Base-by-base conservation (phyloP, 345 rosid genomes). In the Eucalyptus marginata region DNA sequence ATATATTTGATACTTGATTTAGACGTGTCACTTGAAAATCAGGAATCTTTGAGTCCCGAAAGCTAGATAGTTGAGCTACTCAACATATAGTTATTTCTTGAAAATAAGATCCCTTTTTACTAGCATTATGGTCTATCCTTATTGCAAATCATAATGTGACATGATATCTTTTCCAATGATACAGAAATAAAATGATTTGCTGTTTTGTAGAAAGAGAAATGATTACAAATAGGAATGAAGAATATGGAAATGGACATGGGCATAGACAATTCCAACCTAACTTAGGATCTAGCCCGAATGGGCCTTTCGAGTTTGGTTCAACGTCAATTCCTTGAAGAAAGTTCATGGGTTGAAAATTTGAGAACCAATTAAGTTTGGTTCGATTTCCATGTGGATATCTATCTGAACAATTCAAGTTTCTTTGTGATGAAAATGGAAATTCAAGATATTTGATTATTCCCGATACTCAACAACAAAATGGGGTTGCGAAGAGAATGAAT, bases 401-500 rank as follows among this genome's bases (percentile, higher is more conserved):
- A 52, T 52, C 0, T 24, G 7, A 24, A 58, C 2, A 24, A 52
- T 52, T 52, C 4, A 18, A 52, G 24, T 52, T 52, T 52, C 10
- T 7, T 52, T 52, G 24, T 18, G 58, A 52, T 18, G 47, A 52
- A 52, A 52, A 52, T 52, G 58, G 10, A 52, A 52, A 7, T 52
- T 52, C 58, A 52, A 52, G 24, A 52, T 52, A 52, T 52, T 52
- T 52, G 58, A 52, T 52, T 52, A 18, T 52, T 52, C 4, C 2
- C 0, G 4, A 52, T 52, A 52, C 24, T 52, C 24, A 52, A 52
- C 4, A 52, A 18, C 4, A 52, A 52, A 52, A 52, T 52, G 24
- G 2, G 2, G 2, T 18, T 18, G 4, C 0, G 24, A 52, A 52
- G 1, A 52, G 10, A 52, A 52, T 2, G 10, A 52, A 52, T 7